Evolutionary conservation across 805 yeast genomes (phyloP).

Genomic region (Monosporozyma aerobia): DNA sequence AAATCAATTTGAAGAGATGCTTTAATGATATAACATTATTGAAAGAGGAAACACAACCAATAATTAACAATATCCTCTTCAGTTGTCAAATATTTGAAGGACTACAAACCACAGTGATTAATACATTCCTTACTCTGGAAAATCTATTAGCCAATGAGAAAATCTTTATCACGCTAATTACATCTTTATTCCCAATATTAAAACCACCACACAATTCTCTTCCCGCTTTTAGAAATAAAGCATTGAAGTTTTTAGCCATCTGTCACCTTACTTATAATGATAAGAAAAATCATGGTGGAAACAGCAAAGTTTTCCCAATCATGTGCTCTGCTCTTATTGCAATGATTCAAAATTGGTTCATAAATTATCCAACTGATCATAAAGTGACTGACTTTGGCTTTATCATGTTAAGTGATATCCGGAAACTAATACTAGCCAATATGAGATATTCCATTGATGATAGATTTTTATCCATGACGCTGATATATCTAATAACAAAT

Average conservation of each 20-base stretch:
- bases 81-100: constrained; percentile 9
- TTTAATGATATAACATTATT: constrained; percentile 8
- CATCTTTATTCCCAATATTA: constrained; percentile 7
- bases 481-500: constrained; percentile 6
- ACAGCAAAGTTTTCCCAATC: constrained; percentile 5
- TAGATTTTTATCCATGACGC: constrained; percentile 8
- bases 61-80: constrained; percentile 5
- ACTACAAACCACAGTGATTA: constrained; percentile 3
- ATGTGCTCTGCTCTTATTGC: constrained; percentile 8
- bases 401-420: constrained; percentile 10
- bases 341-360: constrained; percentile 13
- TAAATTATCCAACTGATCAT: background rate
- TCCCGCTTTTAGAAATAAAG: constrained; percentile 4
- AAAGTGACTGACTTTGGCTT: constrained; percentile 3
- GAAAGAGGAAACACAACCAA: background rate
- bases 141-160: constrained; percentile 10
- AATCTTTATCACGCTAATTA: constrained; percentile 9
- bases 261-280: constrained; percentile 11
- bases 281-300: background rate
- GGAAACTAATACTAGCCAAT: constrained; percentile 9
- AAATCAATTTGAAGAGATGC: constrained; percentile 10
- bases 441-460: constrained; percentile 10
- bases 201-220: background rate
- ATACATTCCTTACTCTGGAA: constrained; percentile 12
- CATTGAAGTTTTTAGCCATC: constrained; percentile 11